Percentiles rank a stretch among this genome's conserved stretches.
Conservation (phyloP, 1,139 yeast genomes). For the Kazachstania sp. region DNA sequence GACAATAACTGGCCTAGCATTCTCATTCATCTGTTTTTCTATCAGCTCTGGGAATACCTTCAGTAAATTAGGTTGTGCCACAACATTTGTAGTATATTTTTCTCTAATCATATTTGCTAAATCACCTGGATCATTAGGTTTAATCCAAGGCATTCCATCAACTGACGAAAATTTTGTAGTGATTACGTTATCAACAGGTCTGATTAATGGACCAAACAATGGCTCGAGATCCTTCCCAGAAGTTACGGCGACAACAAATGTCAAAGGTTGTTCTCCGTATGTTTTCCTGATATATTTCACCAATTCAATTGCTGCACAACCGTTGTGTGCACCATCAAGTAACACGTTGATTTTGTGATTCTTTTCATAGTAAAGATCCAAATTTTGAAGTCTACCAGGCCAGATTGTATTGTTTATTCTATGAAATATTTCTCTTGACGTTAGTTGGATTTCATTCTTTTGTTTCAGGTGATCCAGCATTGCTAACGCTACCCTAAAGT, state of each 20-base stretch:
- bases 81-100: slow-evolving; percentile 31
- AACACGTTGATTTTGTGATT: slow-evolving; percentile 35
- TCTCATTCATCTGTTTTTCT: slow-evolving; percentile 6
- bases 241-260: slow-evolving; percentile 68
- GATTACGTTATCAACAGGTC: slow-evolving; percentile 46
- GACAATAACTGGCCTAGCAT: slow-evolving; percentile 41
- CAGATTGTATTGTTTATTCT: slow-evolving; percentile 50
- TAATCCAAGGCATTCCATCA: slow-evolving; percentile 91
- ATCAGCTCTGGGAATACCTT: slow-evolving; percentile 13
- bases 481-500: slow-evolving; percentile 61
- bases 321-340: slow-evolving; percentile 91
- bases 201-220: slow-evolving; percentile 45
- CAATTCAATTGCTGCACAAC: slow-evolving; percentile 68
- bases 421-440: slow-evolving; percentile 32
- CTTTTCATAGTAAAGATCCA: slow-evolving; percentile 25
- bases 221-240: slow-evolving; percentile 54
- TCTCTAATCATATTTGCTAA: slow-evolving; percentile 32
- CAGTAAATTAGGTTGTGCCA: slow-evolving; percentile 12
- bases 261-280: slow-evolving; percentile 34
- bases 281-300: slow-evolving; percentile 36
- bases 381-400: slow-evolving; percentile 56
- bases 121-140: slow-evolving; percentile 38
- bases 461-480: slow-evolving; percentile 37
- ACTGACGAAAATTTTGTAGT: slow-evolving; percentile 59
- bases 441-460: slow-evolving; percentile 14